Evolutionary conservation across 2,329 filamentous ascomycete species (phyloP).

Genomic region (Scopulariopsis brevicaulis): DNA sequence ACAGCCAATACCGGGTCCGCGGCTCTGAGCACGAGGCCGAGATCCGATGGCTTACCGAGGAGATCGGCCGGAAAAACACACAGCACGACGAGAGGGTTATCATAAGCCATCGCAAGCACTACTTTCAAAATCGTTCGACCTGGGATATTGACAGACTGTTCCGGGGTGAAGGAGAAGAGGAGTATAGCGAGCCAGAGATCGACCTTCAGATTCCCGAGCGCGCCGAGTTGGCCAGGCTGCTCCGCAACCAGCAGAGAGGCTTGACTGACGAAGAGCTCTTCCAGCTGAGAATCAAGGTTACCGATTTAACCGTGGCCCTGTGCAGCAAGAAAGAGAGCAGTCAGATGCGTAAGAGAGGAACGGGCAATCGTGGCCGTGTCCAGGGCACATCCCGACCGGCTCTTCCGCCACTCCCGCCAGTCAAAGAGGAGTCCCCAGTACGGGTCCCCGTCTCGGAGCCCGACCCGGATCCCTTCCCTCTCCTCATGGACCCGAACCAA

Average conservation of each 20-base stretch:
- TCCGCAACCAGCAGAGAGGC: slow-evolving; percentile 8
- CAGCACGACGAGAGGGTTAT: background rate
- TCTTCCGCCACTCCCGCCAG: background rate
- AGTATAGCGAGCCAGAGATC: slow-evolving; percentile 10
- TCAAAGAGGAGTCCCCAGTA: background rate
- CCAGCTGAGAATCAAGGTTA: slow-evolving; percentile 8
- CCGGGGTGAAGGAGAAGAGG: slow-evolving; percentile 10
- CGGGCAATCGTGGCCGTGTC: background rate
- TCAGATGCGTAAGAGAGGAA: background rate
- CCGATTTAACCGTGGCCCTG: slow-evolving; percentile 11
- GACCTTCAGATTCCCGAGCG: slow-evolving; percentile 10
- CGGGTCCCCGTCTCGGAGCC: background rate
- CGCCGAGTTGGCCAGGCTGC: slow-evolving; percentile 9
- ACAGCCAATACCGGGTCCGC: slow-evolving; percentile 13
- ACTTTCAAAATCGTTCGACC: slow-evolving; percentile 15
- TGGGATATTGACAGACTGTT: slow-evolving; percentile 16
- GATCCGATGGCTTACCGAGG: slow-evolving; percentile 12
- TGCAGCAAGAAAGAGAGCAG: slow-evolving; percentile 11
- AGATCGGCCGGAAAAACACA: background rate
- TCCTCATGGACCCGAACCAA: slow-evolving; percentile 10
- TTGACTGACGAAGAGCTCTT: slow-evolving; percentile 8
- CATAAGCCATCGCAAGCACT: slow-evolving; percentile 11
- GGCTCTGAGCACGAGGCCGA: slow-evolving; percentile 11
- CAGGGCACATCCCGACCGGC: background rate
- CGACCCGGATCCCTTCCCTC: slow-evolving; percentile 8